These are phyloP conservation scores for Termitomyces sp. DNA, from an alignment of 768 basidiomycete genomes.

Conservation along the genomic window DNA sequence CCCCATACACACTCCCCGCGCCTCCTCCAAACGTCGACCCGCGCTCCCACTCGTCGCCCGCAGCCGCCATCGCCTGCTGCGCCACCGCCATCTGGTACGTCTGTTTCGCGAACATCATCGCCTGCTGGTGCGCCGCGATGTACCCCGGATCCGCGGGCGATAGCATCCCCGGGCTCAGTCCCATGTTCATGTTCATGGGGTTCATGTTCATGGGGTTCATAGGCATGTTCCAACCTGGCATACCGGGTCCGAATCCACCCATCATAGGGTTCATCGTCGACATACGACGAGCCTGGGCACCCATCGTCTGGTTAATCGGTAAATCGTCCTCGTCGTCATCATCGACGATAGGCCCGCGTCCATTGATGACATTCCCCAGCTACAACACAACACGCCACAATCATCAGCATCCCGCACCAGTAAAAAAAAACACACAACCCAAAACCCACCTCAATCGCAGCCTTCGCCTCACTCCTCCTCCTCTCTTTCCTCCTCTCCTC, in stretches of 20 bases:
- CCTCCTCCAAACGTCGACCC: slow-evolving; percentile 41
- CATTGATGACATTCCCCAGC: slow-evolving; percentile 89
- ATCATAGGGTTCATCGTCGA: slow-evolving; percentile 44
- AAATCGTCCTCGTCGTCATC: slow-evolving; percentile 51
- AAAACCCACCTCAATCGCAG: slow-evolving; percentile 77
- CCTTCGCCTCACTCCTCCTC: slow-evolving; percentile 78
- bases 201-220: slow-evolving; percentile 18
- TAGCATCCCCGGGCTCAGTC: slow-evolving; percentile 31
- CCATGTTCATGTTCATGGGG: slow-evolving; percentile 16
- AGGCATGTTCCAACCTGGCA: slow-evolving; percentile 17
- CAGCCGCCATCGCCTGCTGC: slow-evolving; percentile 84
- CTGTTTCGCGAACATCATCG: slow-evolving; percentile 84
- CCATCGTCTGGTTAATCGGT: slow-evolving; percentile 40
- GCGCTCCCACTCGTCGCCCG: slow-evolving; percentile 91
- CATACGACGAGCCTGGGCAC: slow-evolving; percentile 30
- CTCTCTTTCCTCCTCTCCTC: slow-evolving; percentile 67
- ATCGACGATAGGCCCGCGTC: slow-evolving; percentile 58
- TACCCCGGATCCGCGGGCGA: slow-evolving; percentile 52
- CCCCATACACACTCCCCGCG: slow-evolving; percentile 44
- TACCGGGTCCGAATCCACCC: slow-evolving; percentile 25
- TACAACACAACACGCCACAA: slow-evolving; percentile 21
- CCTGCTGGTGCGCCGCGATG: slow-evolving; percentile 80
- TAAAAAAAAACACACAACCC: not conserved
- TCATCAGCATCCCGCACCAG: slow-evolving; percentile 9
- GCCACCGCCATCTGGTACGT: slow-evolving; percentile 89